Conservation (phyloP, 1,284 basidiomycete genomes). For the Ganoderma resinaceum region DNA sequence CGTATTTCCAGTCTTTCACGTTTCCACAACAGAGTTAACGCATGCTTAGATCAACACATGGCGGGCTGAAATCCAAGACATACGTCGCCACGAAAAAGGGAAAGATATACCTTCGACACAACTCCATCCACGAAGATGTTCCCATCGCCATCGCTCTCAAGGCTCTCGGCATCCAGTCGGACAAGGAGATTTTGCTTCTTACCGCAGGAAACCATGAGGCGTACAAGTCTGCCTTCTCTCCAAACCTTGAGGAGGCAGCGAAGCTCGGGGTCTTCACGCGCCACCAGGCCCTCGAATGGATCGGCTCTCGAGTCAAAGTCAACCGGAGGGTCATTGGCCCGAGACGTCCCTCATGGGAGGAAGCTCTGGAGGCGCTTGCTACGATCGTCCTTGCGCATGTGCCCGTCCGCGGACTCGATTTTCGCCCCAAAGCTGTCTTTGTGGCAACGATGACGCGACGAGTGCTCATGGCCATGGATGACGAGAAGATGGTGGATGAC, state of each 20-base stretch:
- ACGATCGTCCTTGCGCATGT: constrained; percentile 98
- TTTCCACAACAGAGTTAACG: not conserved
- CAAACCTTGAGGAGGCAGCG: constrained; percentile 94
- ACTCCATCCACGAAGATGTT: constrained; percentile 97
- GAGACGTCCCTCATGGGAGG: constrained; percentile 89
- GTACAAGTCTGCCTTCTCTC: constrained; percentile 89
- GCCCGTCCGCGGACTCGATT: constrained; percentile 90
- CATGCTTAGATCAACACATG: constrained; percentile 85
- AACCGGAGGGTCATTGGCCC: constrained; percentile 83
- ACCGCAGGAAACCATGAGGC: constrained; percentile 93
- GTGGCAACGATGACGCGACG: constrained; percentile 97
- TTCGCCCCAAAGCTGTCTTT: constrained; percentile 96
- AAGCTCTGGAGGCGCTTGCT: constrained; percentile 95
- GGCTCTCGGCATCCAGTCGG: constrained; percentile 95
- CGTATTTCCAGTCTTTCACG: not conserved
- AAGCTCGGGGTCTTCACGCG: constrained; percentile 92
- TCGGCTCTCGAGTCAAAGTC: constrained; percentile 91
- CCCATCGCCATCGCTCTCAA: constrained; percentile 97
- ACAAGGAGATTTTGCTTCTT: constrained; percentile 96
- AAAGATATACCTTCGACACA: constrained; percentile 97
- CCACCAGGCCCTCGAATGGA: constrained; percentile 95
- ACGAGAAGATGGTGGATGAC: constrained; percentile 98
- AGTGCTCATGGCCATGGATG: constrained; percentile 96
- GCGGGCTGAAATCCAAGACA: constrained; percentile 98
- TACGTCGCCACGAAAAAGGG: constrained; percentile 96